Conservation (phyloP, 2,329 filamentous ascomycete genomes). For the Nannizzia gypsea region DNA sequence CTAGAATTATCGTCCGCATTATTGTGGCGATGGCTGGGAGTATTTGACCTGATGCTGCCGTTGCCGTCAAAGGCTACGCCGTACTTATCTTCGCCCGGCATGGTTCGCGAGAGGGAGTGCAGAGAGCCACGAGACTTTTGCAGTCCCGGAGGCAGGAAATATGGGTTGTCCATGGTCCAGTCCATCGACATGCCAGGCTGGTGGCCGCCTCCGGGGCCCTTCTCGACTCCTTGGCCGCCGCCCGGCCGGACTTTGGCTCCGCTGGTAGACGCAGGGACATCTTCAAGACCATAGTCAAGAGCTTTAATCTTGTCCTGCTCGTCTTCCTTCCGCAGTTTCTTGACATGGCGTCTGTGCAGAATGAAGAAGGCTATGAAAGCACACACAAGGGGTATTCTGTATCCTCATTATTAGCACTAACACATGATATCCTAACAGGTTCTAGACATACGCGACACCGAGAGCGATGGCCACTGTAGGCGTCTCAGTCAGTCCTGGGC, state of each 20-base stretch:
- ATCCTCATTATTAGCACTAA: conserved; percentile 17
- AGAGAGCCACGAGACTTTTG: conserved; percentile 75
- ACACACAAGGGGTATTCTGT: conserved; percentile 62
- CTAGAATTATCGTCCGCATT: conserved; percentile 41
- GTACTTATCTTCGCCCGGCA: conserved; percentile 71
- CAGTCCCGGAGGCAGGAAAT: conserved; percentile 75
- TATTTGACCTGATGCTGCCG: conserved; percentile 28
- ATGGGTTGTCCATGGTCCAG: conserved; percentile 61
- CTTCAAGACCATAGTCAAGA: conserved; percentile 78
- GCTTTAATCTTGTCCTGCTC: conserved; percentile 76
- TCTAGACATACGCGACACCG: conserved; percentile 53
- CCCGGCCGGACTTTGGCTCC: conserved; percentile 42
- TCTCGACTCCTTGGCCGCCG: conserved; percentile 12
- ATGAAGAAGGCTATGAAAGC: conserved; percentile 58
- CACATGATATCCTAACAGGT: background rate
- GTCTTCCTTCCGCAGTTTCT: conserved; percentile 65
- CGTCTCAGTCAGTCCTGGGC: conserved; percentile 43
- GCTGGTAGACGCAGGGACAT: conserved; percentile 29
- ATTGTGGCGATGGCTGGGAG: conserved; percentile 21
- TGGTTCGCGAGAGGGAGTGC: conserved; percentile 67
- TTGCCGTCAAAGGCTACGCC: conserved; percentile 49
- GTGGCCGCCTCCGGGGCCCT: conserved; percentile 28
- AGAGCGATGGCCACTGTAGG: conserved; percentile 56
- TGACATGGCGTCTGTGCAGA: conserved; percentile 67
- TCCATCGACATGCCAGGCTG: conserved; percentile 47